Evolutionary conservation across 352 stramenopile species (phyloP), one percentile per base, ranked within the genome.

Genomic region (Pythium dissotocum): DNA sequence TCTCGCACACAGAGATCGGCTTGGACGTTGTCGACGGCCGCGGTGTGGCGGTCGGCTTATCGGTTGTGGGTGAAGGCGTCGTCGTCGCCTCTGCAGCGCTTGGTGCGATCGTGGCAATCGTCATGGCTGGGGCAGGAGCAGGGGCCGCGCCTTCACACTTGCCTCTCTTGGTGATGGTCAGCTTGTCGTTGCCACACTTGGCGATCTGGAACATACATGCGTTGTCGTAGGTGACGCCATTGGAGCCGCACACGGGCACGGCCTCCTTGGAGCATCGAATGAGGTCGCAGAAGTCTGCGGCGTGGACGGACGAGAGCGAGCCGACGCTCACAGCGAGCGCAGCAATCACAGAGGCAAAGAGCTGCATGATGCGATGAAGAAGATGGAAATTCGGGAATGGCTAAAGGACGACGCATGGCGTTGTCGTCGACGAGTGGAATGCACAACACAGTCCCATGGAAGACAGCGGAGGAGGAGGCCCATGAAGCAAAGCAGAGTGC

Each of bases 211-310:
- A 80, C 33, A 63, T 26, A 35, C 71, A 77, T 13, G 67, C 63
- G 61, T 80, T 83, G 24, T 36, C 30, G 60, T 79, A 80, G 6
- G 73, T 76, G 30, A 74, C 62, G 24, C 62, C 67, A 40, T 80
- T 72, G 14, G 73, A 75, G 53, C 63, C 73, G 56, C 77, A 83
- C 44, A 82, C 72, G 12, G 75, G 75, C 32, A 7, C 36, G 8
- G 49, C 24, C 18, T 65, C 48, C 8, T 57, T 40, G 24, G 56
- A 62, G 64, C 64, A 71, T 33, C 64, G 56, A 30, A 65, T 65
- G 35, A 65, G 36, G 36, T 65, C 56, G 48, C 64, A 70, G 48
- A 70, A 70, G 63, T 64, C 32, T n/a, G 63, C 64, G 35, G 46
- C 36, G 16, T 58, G 21, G 6, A 48, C 38, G 6, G 8, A 6